Percentiles rank a stretch among this genome's conserved stretches.
These are phyloP conservation scores for Aspergillus cejpii DNA, from an alignment of 2,329 filamentous ascomycete genomes.

Conservation along the genomic window DNA sequence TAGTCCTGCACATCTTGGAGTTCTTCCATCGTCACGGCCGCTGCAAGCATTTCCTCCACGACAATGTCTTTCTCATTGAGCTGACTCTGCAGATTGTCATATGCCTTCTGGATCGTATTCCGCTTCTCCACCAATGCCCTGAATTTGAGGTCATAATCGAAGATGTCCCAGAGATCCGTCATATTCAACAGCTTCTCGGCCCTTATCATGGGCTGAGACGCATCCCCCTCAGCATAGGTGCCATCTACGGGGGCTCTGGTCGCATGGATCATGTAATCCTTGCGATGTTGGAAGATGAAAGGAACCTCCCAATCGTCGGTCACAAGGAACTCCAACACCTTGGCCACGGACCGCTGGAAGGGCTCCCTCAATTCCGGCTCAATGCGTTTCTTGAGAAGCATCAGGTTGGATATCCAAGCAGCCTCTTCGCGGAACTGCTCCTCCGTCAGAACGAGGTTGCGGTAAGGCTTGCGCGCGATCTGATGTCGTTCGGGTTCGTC, in stretches of 20 bases:
- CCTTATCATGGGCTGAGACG: constrained; percentile 63
- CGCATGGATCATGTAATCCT: constrained; percentile 92
- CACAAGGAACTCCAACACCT: constrained; percentile 92
- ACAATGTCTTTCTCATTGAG: constrained; percentile 62
- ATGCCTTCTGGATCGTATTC: constrained; percentile 72
- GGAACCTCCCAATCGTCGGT: constrained; percentile 92
- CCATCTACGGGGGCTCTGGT: constrained; percentile 60
- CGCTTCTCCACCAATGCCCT: constrained; percentile 88
- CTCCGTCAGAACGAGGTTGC: constrained; percentile 68
- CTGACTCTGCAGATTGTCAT: constrained; percentile 64
- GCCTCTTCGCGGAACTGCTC: constrained; percentile 88
- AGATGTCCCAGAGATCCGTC: constrained; percentile 88
- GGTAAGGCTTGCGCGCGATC: constrained; percentile 81
- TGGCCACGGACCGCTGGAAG: constrained; percentile 80
- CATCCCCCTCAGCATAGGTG: constrained; percentile 61
- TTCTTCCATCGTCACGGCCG: constrained; percentile 83
- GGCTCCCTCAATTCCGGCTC: constrained; percentile 65
- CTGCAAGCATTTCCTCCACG: constrained; percentile 73
- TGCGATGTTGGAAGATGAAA: constrained; percentile 96
- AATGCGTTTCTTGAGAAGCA: constrained; percentile 81
- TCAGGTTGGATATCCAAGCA: constrained; percentile 80
- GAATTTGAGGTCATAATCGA: constrained; percentile 93
- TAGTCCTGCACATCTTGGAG: constrained; percentile 96
- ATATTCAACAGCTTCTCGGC: constrained; percentile 88
- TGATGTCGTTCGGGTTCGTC: constrained; percentile 95